These are phyloP conservation scores for Nakazawaea ernobii DNA, from an alignment of 805 yeast genomes.

Conservation along the genomic window DNA sequence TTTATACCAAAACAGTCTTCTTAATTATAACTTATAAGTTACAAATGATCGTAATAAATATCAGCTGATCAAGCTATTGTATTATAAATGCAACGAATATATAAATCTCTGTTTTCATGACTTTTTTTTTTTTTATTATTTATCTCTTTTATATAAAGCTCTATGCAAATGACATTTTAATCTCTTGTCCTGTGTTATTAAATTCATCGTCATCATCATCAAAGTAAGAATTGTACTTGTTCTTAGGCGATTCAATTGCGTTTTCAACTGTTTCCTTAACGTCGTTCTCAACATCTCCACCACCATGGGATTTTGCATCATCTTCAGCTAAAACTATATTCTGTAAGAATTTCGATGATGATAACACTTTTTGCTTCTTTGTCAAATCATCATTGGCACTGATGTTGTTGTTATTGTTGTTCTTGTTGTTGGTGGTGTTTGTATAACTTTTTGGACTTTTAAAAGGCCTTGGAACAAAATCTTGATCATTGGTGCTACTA, in stretches of 20 bases:
- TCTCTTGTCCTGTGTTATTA: slow-evolving; percentile 19
- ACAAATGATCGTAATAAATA: too few relatives aligned
- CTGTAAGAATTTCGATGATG: slow-evolving; percentile 1
- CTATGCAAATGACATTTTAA: slow-evolving; percentile 24
- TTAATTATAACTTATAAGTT: too few relatives aligned
- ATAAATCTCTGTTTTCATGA: background rate
- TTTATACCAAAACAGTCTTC: too few relatives aligned
- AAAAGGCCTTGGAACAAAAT: too few relatives aligned
- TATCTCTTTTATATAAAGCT: background rate
- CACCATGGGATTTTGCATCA: background rate
- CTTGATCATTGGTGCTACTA: background rate
- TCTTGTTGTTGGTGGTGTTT: background rate
- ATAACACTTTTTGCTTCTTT: background rate
- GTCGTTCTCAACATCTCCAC: background rate
- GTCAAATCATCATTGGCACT: background rate
- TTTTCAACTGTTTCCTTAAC: background rate
- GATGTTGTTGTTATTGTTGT: background rate
- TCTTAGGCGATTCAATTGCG: background rate
- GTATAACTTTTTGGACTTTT: too few relatives aligned
- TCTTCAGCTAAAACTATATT: background rate
- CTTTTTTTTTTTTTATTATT: background rate
- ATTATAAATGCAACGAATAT: too few relatives aligned
- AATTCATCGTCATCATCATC: slow-evolving; percentile 24
- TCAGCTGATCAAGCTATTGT: too few relatives aligned
- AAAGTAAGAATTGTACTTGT: slow-evolving; percentile 11